Conservation (phyloP, 192 early-diverging fungal species). For the Lobosporangium transversale region DNA sequence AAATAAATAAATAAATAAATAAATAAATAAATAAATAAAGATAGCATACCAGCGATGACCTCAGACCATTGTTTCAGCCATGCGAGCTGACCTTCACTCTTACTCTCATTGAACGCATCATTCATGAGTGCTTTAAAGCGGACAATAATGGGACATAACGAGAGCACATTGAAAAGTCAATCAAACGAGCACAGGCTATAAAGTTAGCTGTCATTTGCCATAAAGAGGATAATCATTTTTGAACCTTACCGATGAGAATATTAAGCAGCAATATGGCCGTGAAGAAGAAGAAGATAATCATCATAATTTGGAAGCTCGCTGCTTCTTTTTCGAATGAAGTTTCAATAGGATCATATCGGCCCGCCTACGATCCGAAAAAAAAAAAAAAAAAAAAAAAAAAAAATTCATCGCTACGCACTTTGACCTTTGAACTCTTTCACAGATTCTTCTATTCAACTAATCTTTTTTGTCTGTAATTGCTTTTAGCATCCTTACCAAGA, state of each 20-base stretch:
- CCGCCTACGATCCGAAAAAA: constrained; percentile 19
- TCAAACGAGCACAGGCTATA: not conserved
- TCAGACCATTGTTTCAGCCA: constrained; percentile 52
- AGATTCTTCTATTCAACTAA: too few species aligned
- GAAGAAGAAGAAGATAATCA: constrained; percentile 50
- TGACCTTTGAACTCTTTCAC: too few species aligned
- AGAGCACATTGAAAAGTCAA: not conserved
- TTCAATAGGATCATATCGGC: constrained; percentile 23
- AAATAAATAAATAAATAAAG: not conserved
- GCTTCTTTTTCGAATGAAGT: not conserved
- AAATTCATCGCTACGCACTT: not conserved
- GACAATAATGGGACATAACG: too few species aligned
- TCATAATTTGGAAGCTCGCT: constrained; percentile 38
- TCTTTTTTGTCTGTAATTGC: too few species aligned
- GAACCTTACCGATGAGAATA: constrained; percentile 39
- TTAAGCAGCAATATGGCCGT: constrained; percentile 43
- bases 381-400: not conserved
- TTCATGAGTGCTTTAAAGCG: constrained; percentile 49
- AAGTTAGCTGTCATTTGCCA: not conserved
- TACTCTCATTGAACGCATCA: constrained; percentile 46
- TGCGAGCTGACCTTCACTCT: constrained; percentile 37
- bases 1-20: not conserved
- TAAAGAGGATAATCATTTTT: not conserved
- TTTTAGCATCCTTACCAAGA: constrained; percentile 31
- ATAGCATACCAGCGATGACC: constrained; percentile 42